Conservation (phyloP, 345 rosid genomes). For the Populus simonii region DNA sequence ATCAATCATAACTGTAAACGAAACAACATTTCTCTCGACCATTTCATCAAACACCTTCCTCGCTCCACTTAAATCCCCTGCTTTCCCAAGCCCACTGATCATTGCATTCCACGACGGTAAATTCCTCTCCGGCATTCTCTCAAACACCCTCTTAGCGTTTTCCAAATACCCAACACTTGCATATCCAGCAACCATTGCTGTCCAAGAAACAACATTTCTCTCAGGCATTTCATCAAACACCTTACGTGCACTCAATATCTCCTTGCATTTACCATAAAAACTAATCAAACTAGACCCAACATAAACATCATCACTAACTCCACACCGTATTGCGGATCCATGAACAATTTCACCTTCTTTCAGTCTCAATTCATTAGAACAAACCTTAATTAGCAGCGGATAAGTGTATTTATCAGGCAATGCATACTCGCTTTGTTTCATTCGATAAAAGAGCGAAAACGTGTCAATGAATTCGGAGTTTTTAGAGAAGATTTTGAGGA, state of each 20-base stretch:
- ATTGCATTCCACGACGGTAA: slow-evolving; percentile 60
- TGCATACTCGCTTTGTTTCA: slow-evolving; percentile 39
- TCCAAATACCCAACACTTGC: slow-evolving; percentile 43
- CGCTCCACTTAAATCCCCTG: slow-evolving; percentile 45
- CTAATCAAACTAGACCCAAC: slow-evolving; percentile 65
- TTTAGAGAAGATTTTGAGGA: slow-evolving; percentile 42
- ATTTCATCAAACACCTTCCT: slow-evolving; percentile 32
- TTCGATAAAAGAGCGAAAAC: slow-evolving; percentile 44
- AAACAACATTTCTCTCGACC: slow-evolving; percentile 34
- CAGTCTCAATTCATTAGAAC: slow-evolving; percentile 37
- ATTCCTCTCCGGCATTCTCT: slow-evolving; percentile 56
- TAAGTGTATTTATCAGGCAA: slow-evolving; percentile 54
- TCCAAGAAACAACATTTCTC: slow-evolving; percentile 70
- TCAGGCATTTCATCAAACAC: slow-evolving; percentile 58
- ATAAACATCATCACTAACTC: slow-evolving; percentile 43
- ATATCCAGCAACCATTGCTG: slow-evolving; percentile 61
- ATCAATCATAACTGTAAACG: slow-evolving; percentile 45
- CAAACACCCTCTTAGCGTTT: slow-evolving; percentile 48
- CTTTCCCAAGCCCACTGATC: slow-evolving; percentile 47
- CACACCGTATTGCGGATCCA: slow-evolving; percentile 43
- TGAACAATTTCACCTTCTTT: slow-evolving; percentile 51
- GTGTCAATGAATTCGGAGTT: slow-evolving; percentile 30
- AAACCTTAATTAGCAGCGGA: slow-evolving; percentile 51
- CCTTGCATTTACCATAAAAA: slow-evolving; percentile 58
- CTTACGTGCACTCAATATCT: slow-evolving; percentile 47